phyloP scores from a whole-genome alignment of 768 basidiomycete species.

The Rhodotorula graminis region DNA sequence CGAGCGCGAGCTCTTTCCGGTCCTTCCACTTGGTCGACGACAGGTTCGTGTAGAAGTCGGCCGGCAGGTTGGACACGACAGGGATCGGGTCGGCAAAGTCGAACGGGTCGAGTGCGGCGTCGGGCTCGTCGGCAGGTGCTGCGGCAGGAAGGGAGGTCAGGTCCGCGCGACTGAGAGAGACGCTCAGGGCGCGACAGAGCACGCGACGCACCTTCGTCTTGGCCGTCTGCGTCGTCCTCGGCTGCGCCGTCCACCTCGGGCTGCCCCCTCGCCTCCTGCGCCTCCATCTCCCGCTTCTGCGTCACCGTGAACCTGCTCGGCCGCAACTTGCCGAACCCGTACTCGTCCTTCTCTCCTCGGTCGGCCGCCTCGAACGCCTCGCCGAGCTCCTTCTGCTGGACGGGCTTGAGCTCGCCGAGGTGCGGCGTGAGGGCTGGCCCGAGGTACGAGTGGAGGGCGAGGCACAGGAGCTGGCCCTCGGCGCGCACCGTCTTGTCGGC shows the following conservation, averaged over 20 bases:
- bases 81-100: conserved; percentile 75
- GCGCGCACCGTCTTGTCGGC: conserved; percentile 91
- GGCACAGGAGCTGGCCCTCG: conserved; percentile 74
- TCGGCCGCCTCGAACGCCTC: conserved; percentile 67
- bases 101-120: conserved; percentile 59
- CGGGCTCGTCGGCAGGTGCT: conserved; percentile 14
- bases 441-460: conserved; percentile 76
- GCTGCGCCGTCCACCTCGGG: conserved; percentile 52
- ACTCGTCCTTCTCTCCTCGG: conserved; percentile 79
- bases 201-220: not conserved
- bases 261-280: conserved; percentile 45
- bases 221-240: conserved; percentile 43
- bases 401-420: conserved; percentile 85
- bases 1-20: conserved; percentile 75
- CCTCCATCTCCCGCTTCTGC: conserved; percentile 62
- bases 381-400: conserved; percentile 91
- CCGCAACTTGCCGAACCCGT: conserved; percentile 61
- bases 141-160: conserved; percentile 45
- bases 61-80: conserved; percentile 68
- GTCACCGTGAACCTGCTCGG: conserved; percentile 72
- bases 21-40: conserved; percentile 98
- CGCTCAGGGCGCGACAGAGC: no score
- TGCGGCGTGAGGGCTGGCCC: conserved; percentile 76
- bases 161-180: not conserved
- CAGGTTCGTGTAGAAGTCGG: conserved; percentile 66